Conservation (phyloP, 2,329 filamentous ascomycete species). For the Calonectria fujianensis region DNA sequence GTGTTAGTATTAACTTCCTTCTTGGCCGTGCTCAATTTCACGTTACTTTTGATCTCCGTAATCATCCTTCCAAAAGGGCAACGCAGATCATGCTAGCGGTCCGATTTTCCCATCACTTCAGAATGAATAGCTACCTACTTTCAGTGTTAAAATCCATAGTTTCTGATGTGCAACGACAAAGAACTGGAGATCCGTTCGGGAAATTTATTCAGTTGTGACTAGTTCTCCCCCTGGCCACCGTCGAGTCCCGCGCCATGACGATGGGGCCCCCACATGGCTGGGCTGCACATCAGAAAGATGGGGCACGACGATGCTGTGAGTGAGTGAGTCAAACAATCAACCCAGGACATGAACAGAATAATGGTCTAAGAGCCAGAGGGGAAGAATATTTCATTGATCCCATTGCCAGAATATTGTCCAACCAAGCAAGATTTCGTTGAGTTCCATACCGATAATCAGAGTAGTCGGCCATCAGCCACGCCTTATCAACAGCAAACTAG, state of each 20-base stretch:
- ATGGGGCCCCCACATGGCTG: constrained; percentile 5
- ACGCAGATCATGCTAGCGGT: background rate
- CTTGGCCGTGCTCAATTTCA: background rate
- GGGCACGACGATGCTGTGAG: background rate
- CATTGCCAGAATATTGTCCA: too few species aligned
- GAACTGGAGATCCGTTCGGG: background rate
- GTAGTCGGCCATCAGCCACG: background rate
- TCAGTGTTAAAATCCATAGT: too few species aligned
- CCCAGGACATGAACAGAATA: background rate
- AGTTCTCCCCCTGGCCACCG: background rate
- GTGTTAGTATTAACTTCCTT: background rate
- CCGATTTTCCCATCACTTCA: background rate
- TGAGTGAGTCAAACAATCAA: background rate
- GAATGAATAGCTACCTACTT: too few species aligned
- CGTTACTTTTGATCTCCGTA: background rate
- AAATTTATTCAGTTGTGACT: background rate
- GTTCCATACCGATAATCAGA: background rate
- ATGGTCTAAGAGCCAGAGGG: too few species aligned
- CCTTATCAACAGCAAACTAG: background rate
- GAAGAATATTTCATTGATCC: too few species aligned
- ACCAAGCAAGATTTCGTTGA: too few species aligned
- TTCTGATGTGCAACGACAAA: background rate
- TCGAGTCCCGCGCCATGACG: background rate
- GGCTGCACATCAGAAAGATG: background rate
- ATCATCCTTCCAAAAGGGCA: background rate